Base-by-base conservation (phyloP, 2,329 filamentous ascomycete genomes). In the Penicillium sp. region DNA sequence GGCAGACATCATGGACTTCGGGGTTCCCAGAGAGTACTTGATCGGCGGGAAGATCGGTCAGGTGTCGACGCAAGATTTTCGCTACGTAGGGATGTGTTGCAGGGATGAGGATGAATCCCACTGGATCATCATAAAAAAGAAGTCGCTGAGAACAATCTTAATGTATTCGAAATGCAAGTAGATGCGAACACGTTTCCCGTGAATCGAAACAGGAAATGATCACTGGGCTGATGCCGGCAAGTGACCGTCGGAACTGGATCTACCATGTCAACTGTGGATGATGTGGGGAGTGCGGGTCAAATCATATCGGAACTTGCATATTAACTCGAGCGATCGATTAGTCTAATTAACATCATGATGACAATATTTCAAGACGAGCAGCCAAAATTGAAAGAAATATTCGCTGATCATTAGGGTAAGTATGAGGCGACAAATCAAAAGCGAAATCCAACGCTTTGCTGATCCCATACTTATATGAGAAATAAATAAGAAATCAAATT, bases 321-420 rank as follows among this genome's bases (percentile, higher is more conserved):
- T 60, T 56, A 58, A 63, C 44, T 60, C 48, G 48, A 61, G 55
- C 44, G 58, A 59, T 57, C 48, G 46, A 59, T 56, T 47, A 66
- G 55, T 66, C 62, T 66, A 66, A 53, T 51, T 9, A 52, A 33
- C 26, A 59, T 55, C 27, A 52, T 55, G 43, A 51, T 62, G 9
- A 57, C 37, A 47, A 11, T 16, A 49, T 27, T 29, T 33, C 21
- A 44, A 54, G 21, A 14, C 10, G 44, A 37, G 27, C 26, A 49
- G 7, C 14, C 5, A 16, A 33, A 3, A 43, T 19, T 5, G 33
- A 33, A 48, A 27, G 53, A 55, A 21, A 31, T 43, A 49, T 47
- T 48, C 43, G 55, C 52, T 51, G 50, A 58, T 57, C 54, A 51
- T 51, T 19, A 45, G 31, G 24, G 45, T 35, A 52, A 14, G 41